Evolutionary conservation across 805 yeast species (phyloP), one percentile per base, ranked within the genome.

Genomic region (Ogataea glucozyma): DNA sequence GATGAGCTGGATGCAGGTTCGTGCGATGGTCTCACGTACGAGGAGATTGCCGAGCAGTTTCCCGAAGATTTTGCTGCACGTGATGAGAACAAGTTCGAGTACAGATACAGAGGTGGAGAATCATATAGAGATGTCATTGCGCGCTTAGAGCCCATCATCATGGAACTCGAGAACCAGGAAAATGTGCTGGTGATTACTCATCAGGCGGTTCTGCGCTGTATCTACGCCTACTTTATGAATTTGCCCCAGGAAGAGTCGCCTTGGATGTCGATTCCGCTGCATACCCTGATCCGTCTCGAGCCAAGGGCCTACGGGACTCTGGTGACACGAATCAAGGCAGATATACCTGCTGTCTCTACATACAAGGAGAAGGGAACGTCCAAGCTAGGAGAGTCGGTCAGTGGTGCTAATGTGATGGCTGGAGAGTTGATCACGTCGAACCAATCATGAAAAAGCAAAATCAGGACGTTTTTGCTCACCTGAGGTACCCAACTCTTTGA

Each of bases 201-300:
- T 64, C 99, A 93, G 67, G 98, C 98, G 0, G 98, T 93, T 9
- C 72, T 93, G 52, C 78, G 99, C 57, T 93, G 99, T 61, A 83
- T 93, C 40, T 93, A 93, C 65, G 98, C 99, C 6, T 93, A 93
- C 65, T 93, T 90, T 61, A 93, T 93, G 98, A 91, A 93, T 61
- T 95, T 93, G 14, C 97, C 97, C 4, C 98, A 91, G 64, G 97
- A 91, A 56, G 91, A 88, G 63, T 79, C 90, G 45, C 99, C 99
- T 4, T 93, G 99, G 99, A 89, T 93, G 96, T 88, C 95, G 29
- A 95, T 93, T 46, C 99, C 99, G 5, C 71, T 93, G 56, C 99
- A 93, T 61, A 93, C 99, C 0, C 70, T 93, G 62, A 93, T 93
- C 57, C 85, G 88, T 60, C 71, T 93, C 49, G 98, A 93, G 62